Conservation (phyloP, 768 basidiomycete species). For the Termitomyces heimii region DNA sequence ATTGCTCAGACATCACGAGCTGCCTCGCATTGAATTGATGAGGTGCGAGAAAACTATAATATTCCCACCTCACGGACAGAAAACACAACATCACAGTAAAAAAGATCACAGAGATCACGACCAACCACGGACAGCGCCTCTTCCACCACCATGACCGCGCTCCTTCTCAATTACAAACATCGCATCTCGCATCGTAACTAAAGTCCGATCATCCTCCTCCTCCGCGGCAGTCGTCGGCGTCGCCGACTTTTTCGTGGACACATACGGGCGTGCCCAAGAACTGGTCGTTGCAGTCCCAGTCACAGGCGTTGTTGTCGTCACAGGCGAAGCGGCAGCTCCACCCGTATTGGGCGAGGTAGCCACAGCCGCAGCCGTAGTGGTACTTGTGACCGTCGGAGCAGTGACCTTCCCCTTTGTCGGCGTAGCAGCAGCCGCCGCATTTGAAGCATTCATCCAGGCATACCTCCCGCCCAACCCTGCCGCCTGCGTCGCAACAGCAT, state of each 20-base stretch:
- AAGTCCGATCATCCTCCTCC: slow-evolving; percentile 54
- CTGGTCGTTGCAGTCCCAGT: slow-evolving; percentile 23
- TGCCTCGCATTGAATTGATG: too few relatives aligned
- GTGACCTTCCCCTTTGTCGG: slow-evolving; percentile 26
- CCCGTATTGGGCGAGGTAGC: slow-evolving; percentile 9
- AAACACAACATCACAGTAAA: not conserved
- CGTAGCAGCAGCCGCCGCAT: slow-evolving; percentile 33
- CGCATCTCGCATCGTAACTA: slow-evolving; percentile 72
- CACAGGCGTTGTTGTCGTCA: slow-evolving; percentile 20
- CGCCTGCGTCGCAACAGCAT: slow-evolving; percentile 83
- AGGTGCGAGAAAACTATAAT: too few relatives aligned
- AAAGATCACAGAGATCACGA: slow-evolving; percentile 15
- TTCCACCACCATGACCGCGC: slow-evolving; percentile 76
- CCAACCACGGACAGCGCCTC: slow-evolving; percentile 71
- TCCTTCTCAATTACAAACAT: slow-evolving; percentile 85
- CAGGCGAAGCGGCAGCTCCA: not conserved
- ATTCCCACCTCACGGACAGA: too few relatives aligned
- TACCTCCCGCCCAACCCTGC: slow-evolving; percentile 83
- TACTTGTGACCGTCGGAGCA: not conserved
- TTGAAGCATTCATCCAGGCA: slow-evolving; percentile 80
- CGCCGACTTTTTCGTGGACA: slow-evolving; percentile 44
- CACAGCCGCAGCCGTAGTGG: slow-evolving; percentile 12
- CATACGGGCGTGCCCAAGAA: slow-evolving; percentile 60
- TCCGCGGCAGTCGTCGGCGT: slow-evolving; percentile 21
- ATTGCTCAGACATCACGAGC: too few relatives aligned